Evolutionary conservation across 2,329 filamentous ascomycete species (phyloP), one percentile per base, ranked within the genome.

Genomic region (Pyrenochaeta sp.): DNA sequence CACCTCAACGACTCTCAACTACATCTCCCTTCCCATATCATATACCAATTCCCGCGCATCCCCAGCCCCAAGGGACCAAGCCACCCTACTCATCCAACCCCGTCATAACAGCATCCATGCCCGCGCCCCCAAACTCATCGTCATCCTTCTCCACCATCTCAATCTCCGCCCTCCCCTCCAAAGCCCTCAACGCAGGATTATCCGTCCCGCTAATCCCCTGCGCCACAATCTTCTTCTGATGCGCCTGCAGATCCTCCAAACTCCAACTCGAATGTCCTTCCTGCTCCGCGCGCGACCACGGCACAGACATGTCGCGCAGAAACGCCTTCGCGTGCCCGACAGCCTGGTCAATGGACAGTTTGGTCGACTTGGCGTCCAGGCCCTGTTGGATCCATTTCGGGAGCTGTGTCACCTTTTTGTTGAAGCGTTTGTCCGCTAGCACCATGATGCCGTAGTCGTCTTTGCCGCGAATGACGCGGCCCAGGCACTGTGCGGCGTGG

Each of bases 391-490:
- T 99, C 94, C 94, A 99, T 68, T 96, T 96, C 8, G 94, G 94
- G 19, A 99, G 78, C 73, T 99, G 95, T 3, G 73, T 80, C 24
- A 91, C 81, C 74, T 97, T 97, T 76, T 94, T 95, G 68, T 90
- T 87, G 72, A 96, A 99, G 13, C 94, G 85, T 28, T 90, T 86
- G 70, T 99, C 94, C 2, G 95, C 94, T 19, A 99, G 80, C 4
- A 99, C 93, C 94, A 99, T 99, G 77, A 99, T 90, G n/a, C 94
- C 94, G 71, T 99, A 99, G 72, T 99, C 94, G 67, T 99, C 95
- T 71, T 99, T 99, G 17, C 94, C 94, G 61, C 94, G 82, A 51
- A 99, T 77, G 29, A 99, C 94, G 67, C 94, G 92, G 10, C 94
- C 95, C 2, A 99, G 78, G 65, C 94, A 99, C 68, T 99, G 94